Evolutionary conservation across 2,329 filamentous ascomycete species (phyloP), one percentile per base, ranked within the genome.

Genomic region (Colletotrichum sojae): DNA sequence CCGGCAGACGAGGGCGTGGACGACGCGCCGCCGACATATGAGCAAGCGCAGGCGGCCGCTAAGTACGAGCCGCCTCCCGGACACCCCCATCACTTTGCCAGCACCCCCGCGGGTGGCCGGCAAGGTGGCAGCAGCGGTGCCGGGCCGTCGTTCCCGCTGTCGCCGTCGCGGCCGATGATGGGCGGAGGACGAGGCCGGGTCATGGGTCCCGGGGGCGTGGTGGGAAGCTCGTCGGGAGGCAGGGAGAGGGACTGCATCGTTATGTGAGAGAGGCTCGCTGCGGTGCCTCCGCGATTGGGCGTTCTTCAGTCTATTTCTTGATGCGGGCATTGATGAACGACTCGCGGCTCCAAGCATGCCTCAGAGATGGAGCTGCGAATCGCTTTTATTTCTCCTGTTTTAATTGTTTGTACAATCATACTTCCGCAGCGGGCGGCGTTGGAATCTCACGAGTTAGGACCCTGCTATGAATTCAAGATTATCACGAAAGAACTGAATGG

Each of bases 11-110:
- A 80, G 8, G 79, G 75, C 5, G 76, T 78, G 2, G 86, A 87
- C 3, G 86, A 88, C 36, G 86, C 86, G 6, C 87, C 87, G 49
- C 87, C 87, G 1, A 85, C 85, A 12, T 89, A 89, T 73, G 87
- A 89, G 76, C 85, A 89, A 75, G 86, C 87, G 4, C 83, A 86
- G 18, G 83, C 84, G 63, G 81, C 84, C 59, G 78, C 80, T 9
- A 83, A 85, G 3, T 89, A 88, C 70, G 78, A 83, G 10, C 88
- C 87, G 22, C 86, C 86, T 0, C 75, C 80, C 4, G 86, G 86
- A 18, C 84, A 88, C 58, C 86, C 85, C 0, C 84, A 77, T 48
- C 85, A 88, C 71, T 80, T 83, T 9, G 75, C 76, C 5, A 86
- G 83, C 71, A 81, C 75, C 46, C 79, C 78, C 15, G 70, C 69